Evolutionary conservation across 768 basidiomycete species (phyloP), one percentile per base, ranked within the genome.

Genomic region (Amanita rubescens): DNA sequence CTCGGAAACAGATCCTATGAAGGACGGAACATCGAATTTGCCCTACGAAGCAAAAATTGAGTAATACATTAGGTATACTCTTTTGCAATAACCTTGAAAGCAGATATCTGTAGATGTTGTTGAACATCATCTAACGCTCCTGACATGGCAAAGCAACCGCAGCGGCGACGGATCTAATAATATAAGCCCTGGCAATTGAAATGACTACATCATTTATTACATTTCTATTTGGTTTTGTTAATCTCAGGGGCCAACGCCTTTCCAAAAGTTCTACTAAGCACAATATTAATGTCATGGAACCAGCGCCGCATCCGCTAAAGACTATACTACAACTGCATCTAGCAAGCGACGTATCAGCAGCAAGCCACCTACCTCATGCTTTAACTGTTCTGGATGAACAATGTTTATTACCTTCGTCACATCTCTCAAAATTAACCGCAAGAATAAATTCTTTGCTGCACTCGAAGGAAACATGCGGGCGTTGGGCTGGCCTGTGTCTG

Each of bases 1-100:
- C 74, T 96, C 94, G 19, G 90, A 93, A 49, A 93, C 77, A 5
- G 81, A 78, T 19, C 84, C 83, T 47, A 97, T 80, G 60, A 95
- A 94, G 54, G 94, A 91, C 59, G 92, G 89, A 56, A 91, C 83
- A 65, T 94, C 89, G 69, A 95, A 94, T 71, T 92, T 91, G 55
- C 86, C 87, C 89, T 43, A 44, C 48, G 3, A 39, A 27, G 14
- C 35, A 37, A 42, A 42, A 17, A 35, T 41, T 45, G 58, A 60
- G 24, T 61, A 22, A 41, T n/a, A 32, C n/a, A 4, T 12, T 5
- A 20, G n/a, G 8, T 9, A 12, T 32, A 35, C 14, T 19, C n/a
- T 22, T 20, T 32, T 49, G 53, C 1, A 39, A 38, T 20, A 30
- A 82, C 83, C 74, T 81, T 79, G 65, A 84, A 85, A 20, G 75